phyloP scores from a whole-genome alignment of 306 rosid genomes.

The Quercus robur region DNA sequence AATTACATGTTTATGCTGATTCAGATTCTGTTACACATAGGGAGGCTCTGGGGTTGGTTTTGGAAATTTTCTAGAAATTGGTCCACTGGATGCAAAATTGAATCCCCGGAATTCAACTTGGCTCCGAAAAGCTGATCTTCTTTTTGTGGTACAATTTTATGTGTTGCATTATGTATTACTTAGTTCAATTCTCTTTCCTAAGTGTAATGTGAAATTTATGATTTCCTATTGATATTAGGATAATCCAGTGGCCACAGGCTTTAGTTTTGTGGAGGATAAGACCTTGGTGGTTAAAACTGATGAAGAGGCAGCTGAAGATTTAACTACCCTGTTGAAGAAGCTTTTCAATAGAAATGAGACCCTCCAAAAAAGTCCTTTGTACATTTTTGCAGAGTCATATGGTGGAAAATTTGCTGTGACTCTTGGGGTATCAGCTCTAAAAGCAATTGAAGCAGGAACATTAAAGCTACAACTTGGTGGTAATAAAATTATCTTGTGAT shows the following conservation, averaged over 20 bases:
- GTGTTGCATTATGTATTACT: neutral
- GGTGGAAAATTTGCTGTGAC: constrained; percentile 1
- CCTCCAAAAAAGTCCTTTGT: neutral
- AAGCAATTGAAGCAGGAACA: neutral
- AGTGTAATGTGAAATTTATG: neutral
- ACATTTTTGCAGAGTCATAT: neutral
- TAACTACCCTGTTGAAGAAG: neutral
- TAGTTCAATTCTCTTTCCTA: no score
- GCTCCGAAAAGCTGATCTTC: neutral
- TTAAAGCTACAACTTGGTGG: neutral
- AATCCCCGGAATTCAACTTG: neutral
- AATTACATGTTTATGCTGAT: neutral
- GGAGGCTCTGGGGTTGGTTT: neutral
- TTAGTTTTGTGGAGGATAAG: neutral
- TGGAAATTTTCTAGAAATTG: neutral
- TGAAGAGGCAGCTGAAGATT: neutral
- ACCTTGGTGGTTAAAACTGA: neutral
- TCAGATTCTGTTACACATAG: neutral
- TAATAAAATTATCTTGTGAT: neutral
- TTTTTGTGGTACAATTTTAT: neutral
- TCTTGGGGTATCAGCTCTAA: neutral
- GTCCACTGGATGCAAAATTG: neutral
- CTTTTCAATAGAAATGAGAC: neutral
- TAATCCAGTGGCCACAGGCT: neutral
- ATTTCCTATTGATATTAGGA: neutral